phyloP scores from a whole-genome alignment of 169 alveolate species.

The Plasmodium sp. region DNA sequence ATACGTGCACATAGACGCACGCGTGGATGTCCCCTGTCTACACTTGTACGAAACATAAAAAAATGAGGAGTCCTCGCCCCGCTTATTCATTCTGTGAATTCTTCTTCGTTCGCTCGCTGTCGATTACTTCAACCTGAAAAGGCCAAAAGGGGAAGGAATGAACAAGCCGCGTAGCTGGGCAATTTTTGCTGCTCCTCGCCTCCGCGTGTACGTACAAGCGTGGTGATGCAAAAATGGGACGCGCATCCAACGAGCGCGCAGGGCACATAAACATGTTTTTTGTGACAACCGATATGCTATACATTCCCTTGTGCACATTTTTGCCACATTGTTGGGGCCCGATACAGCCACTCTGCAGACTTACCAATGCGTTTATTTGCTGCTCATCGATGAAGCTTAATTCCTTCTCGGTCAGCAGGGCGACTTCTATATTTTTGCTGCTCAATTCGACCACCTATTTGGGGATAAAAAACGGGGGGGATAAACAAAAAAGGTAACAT shows the following conservation, averaged over 20 bases:
- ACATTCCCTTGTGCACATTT: not conserved
- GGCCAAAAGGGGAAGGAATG: not conserved
- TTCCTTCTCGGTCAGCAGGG: constrained; percentile 84
- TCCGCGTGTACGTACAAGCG: not conserved
- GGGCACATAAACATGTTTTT: not conserved
- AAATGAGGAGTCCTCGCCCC: not conserved
- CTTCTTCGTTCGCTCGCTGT: constrained; percentile 57
- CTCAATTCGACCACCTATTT: constrained; percentile 88
- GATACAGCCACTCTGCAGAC: not conserved
- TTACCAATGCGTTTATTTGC: constrained; percentile 75
- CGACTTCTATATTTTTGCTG: constrained; percentile 90
- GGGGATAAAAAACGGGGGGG: not conserved
- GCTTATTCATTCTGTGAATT: constrained; percentile 31
- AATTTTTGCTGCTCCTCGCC: not conserved
- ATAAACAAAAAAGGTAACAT: not conserved
- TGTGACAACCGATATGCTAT: not conserved
- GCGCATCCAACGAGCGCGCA: not conserved
- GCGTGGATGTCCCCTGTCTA: not conserved
- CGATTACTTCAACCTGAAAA: constrained; percentile 66
- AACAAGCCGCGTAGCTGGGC: not conserved
- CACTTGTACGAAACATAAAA: constrained; percentile 38
- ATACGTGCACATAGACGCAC: not conserved
- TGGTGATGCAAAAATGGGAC: not conserved
- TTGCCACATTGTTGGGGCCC: not conserved
- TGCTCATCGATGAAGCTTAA: constrained; percentile 79